Base-by-base conservation (phyloP, 257 asterid genomes). In the Ajuga chamaepitys region DNA sequence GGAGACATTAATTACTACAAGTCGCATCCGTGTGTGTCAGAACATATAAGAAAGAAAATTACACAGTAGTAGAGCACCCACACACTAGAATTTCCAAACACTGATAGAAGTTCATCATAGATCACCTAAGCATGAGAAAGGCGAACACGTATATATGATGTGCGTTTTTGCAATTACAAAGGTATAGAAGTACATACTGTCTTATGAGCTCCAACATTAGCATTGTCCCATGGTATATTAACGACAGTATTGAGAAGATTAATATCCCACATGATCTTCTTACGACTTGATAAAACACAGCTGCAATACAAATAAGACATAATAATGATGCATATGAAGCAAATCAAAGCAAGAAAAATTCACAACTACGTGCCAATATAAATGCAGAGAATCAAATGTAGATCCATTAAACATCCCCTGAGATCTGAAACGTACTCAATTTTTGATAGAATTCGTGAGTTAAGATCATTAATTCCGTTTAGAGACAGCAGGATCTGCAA, bases 401-500 rank as follows among this genome's bases (percentile, higher is more conserved):
- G 56, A 70, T 63, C 52, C 75, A 64, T 55, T 34, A 18, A 61
- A 59, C 60, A 75, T n/a, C 55, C 53, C 61, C 12, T 20, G 45
- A 60, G n/a, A 42, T 13, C 46, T 14, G 48, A 66, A 67, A 76
- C 97, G 44, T 89, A 93, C 99, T 81, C 95, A 70, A 80, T 80
- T 74, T 93, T 93, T 42, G 95, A 85, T 57, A 60, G 63, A 69
- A 93, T 81, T 13, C 97, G 80, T 10, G 96, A 82, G 70, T 74
- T 76, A 30, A 74, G 70, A 70, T 89, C 82, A 60, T 71, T 75
- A 67, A 93, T 83, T 70, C 75, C 88, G 74, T 87, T 88, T 28
- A 93, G 82, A 48, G 97, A 85, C 50, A 62, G 70, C 73, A 87
- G 82, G 71, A 87, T 84, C 98, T 93, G 85, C 75, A 81, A 56